Evolutionary conservation across 2,329 filamentous ascomycete genomes (phyloP).

Genomic region (Periconia sp.): DNA sequence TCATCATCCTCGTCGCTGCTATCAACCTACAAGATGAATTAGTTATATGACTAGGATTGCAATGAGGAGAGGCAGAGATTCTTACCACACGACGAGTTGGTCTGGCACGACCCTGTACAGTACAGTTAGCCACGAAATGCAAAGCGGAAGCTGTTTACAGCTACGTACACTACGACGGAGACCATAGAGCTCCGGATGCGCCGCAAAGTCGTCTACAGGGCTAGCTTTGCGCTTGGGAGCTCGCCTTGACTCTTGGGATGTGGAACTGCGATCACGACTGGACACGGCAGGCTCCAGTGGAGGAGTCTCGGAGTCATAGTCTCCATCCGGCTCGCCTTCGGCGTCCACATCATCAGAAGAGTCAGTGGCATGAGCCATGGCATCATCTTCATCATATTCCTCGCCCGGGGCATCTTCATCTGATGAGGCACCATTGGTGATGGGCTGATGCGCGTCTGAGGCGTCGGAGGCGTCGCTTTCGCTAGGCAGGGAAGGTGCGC

Average conservation of each 20-base stretch:
- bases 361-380: conserved; percentile 48
- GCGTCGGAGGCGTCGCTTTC: conserved; percentile 79
- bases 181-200: conserved; percentile 93
- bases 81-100: conserved; percentile 63
- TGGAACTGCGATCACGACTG: conserved; percentile 63
- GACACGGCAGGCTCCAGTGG: conserved; percentile 44
- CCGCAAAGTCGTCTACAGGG: conserved; percentile 77
- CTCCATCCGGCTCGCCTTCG: conserved; percentile 59
- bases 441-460: conserved; percentile 65
- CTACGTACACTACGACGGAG: conserved; percentile 82
- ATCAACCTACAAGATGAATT: conserved; percentile 52
- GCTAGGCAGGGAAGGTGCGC: conserved; percentile 57
- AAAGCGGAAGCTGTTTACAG: conserved; percentile 4
- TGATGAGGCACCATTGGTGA: conserved; percentile 43
- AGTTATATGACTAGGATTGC: conserved; percentile 15
- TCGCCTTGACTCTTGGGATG: conserved; percentile 70
- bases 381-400: conserved; percentile 47
- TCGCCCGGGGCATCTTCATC: conserved; percentile 45
- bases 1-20: conserved; percentile 71
- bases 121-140: conserved; percentile 34
- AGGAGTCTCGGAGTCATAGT: conserved; percentile 72
- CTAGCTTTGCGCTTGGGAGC: conserved; percentile 66
- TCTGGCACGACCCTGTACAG: conserved; percentile 59
- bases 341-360: conserved; percentile 54
- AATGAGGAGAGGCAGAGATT: conserved; percentile 2